phyloP scores from a whole-genome alignment of 257 asterid genomes.

The Scutellaria barbata region DNA sequence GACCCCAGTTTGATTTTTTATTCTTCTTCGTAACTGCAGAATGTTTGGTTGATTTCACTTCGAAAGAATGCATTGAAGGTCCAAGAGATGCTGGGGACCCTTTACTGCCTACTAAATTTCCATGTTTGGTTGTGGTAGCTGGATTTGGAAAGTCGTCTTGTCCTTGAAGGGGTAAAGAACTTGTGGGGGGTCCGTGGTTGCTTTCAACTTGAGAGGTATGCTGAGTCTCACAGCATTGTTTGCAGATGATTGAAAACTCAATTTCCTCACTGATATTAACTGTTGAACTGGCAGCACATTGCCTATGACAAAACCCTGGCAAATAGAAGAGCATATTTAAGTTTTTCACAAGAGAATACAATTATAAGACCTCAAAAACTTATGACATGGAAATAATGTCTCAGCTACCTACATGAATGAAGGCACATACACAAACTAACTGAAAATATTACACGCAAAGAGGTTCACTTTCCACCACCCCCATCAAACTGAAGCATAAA shows the following conservation, averaged over 20 bases:
- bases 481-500: not conserved
- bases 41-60: constrained; percentile 42
- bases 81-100: constrained; percentile 47
- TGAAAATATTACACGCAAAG: not conserved
- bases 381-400: constrained; percentile 9
- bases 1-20: constrained; percentile 63
- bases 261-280: constrained; percentile 44
- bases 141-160: constrained; percentile 46
- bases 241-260: constrained; percentile 56
- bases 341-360: constrained; percentile 17
- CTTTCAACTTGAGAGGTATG: constrained; percentile 39
- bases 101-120: constrained; percentile 34
- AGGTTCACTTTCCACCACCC: not conserved
- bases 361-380: constrained; percentile 15
- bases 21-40: constrained; percentile 46
- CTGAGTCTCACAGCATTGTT: constrained; percentile 54
- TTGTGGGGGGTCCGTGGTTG: constrained; percentile 55
- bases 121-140: constrained; percentile 38
- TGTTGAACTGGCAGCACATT: constrained; percentile 60
- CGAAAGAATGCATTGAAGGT: constrained; percentile 40
- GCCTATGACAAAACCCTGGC: constrained; percentile 73
- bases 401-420: constrained; percentile 1
- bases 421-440: not conserved
- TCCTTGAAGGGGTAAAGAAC: constrained; percentile 61
- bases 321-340: constrained; percentile 21